These are phyloP conservation scores for Spathaspora hagerdaliae DNA, from an alignment of 805 yeast species.

Conservation along the genomic window DNA sequence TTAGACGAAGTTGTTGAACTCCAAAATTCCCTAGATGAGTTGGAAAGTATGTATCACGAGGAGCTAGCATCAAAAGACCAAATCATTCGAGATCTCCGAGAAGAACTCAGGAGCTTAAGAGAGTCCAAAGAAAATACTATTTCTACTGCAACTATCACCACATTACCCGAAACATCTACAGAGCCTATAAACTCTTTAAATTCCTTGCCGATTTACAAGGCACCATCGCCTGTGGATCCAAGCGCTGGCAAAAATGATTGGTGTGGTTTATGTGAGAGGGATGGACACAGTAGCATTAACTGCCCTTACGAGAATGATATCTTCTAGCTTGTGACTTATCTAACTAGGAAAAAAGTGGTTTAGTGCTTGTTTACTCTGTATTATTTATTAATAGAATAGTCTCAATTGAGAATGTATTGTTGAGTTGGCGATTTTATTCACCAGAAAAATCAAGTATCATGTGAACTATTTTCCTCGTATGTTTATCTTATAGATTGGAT, in stretches of 20 bases:
- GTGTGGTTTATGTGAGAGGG: constrained; percentile 92
- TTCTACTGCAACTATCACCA: background rate
- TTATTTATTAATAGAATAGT: too few species aligned
- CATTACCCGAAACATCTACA: background rate
- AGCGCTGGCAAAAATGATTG: constrained; percentile 72
- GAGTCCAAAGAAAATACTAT: background rate
- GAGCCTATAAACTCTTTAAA: background rate
- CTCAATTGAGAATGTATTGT: too few species aligned
- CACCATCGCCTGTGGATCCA: constrained; percentile 52
- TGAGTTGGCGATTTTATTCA: too few species aligned
- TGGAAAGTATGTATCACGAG: constrained; percentile 24
- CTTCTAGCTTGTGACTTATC: constrained; percentile 22
- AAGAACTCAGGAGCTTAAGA: constrained; percentile 16
- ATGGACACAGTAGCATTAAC: constrained; percentile 82
- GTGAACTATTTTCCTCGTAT: too few species aligned
- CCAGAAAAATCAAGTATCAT: too few species aligned
- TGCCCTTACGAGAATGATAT: constrained; percentile 80
- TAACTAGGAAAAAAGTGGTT: too few species aligned
- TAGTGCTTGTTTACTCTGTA: too few species aligned
- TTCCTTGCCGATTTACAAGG: constrained; percentile 45
- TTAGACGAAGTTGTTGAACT: constrained; percentile 40
- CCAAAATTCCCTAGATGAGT: constrained; percentile 39
- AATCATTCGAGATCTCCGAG: constrained; percentile 16
- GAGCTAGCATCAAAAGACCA: background rate
- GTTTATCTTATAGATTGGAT: too few species aligned